Evolutionary conservation across 768 basidiomycete species (phyloP).

Genomic region (Collybia sp.): DNA sequence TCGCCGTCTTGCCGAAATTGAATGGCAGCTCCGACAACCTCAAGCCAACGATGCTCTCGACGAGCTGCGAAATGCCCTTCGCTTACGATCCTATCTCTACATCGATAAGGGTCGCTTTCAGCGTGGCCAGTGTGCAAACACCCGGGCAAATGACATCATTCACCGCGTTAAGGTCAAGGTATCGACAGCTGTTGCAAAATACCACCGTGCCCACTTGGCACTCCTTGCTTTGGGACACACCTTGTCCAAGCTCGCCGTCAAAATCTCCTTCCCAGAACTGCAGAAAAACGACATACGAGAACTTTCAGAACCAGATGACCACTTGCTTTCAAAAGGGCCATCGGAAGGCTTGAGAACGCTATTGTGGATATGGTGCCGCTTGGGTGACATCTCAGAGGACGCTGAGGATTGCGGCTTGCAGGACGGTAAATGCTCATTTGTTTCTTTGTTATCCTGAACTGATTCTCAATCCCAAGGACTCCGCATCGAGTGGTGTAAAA

Average conservation of each 20-base stretch:
- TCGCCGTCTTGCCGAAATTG: neutral
- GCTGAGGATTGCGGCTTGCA: neutral
- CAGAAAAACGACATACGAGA: slow-evolving; percentile 1
- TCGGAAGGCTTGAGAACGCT: neutral
- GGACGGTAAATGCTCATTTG: neutral
- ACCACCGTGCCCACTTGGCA: neutral
- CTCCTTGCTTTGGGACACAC: neutral
- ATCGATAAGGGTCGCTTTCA: no score
- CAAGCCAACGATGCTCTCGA: no score
- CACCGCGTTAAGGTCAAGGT: slow-evolving; percentile 2
- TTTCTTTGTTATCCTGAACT: neutral
- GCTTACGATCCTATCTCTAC: no score
- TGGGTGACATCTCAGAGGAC: no score
- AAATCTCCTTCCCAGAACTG: slow-evolving; percentile 1
- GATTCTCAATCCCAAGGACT: neutral
- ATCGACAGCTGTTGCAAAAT: slow-evolving; percentile 2
- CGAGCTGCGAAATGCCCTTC: no score
- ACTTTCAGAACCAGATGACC: no score
- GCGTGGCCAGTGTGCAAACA: slow-evolving; percentile 8
- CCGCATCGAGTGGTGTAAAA: no score
- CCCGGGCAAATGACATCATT: slow-evolving; percentile 4
- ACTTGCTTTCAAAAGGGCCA: neutral
- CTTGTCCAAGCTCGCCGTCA: neutral
- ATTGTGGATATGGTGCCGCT: no score
- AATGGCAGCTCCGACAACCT: no score